These are phyloP conservation scores for Knoxdaviesia proteae DNA, from an alignment of 2,329 filamentous ascomycete genomes.

Conservation along the genomic window DNA sequence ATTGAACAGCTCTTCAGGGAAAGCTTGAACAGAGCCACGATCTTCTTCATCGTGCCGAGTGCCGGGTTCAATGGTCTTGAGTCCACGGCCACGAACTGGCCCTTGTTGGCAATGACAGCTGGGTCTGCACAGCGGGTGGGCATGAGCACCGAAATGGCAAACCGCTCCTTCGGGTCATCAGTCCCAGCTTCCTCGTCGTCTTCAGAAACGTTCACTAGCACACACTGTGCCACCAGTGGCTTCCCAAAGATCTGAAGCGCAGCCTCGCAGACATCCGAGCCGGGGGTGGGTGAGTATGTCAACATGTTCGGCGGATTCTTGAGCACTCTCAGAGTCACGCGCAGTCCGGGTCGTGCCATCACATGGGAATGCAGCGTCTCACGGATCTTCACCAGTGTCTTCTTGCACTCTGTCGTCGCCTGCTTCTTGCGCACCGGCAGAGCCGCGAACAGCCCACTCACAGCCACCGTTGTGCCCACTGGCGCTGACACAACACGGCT, in stretches of 20 bases:
- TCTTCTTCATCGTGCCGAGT: constrained; percentile 36
- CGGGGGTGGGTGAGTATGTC: constrained; percentile 18
- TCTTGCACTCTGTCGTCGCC: constrained; percentile 33
- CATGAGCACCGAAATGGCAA: constrained; percentile 33
- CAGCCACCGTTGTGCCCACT: constrained; percentile 47
- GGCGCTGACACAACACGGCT: constrained; percentile 25
- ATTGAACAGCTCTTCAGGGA: constrained; percentile 17
- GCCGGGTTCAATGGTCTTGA: constrained; percentile 37
- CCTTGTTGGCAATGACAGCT: constrained; percentile 20
- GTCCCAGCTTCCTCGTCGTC: background rate
- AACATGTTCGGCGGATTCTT: constrained; percentile 33
- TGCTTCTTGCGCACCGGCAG: constrained; percentile 43
- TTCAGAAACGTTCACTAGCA: constrained; percentile 15
- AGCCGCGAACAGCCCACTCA: constrained; percentile 34
- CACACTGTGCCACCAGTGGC: constrained; percentile 32
- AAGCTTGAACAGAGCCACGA: constrained; percentile 30
- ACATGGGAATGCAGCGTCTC: constrained; percentile 42
- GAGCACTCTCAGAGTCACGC: constrained; percentile 24
- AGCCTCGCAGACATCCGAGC: constrained; percentile 21
- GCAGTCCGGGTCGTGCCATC: constrained; percentile 41
- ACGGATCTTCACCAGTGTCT: constrained; percentile 35
- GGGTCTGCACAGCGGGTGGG: constrained; percentile 26
- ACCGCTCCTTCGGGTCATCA: too few species aligned
- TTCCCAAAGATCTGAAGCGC: constrained; percentile 40
- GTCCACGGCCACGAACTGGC: constrained; percentile 47